Base-by-base conservation (phyloP, 2,329 filamentous ascomycete species). In the Fusarium palustre region DNA sequence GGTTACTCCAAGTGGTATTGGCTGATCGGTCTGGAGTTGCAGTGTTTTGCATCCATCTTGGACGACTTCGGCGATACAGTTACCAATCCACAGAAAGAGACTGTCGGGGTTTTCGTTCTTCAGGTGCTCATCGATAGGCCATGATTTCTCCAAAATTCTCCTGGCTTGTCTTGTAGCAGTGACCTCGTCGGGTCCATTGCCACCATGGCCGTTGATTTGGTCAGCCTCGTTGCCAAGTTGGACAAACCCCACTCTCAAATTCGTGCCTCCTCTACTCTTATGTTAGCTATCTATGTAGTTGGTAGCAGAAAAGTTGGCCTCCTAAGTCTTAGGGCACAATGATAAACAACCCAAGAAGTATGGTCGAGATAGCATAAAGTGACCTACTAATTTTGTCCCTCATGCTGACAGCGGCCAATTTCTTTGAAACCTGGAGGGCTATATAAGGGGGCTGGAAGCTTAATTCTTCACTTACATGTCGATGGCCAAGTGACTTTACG, bases 61-160 rank as follows among this genome's bases (percentile, higher is more conserved):
- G 18, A 95, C 89, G 5, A 94, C 91, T 64, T 91, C 84, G 16
- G 91, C 91, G 71, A 96, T 92, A 74, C 90, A 92, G 71, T 87
- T 83, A 28, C 92, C 92, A 69, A 96, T 92, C 92, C 92, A 96
- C n/a, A 85, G 80, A 77, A 96, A 96, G 3, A 95, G 81, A 59
- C 90, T 88, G 59, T 93, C 89, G 2, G 91, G 88, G 67, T 94
- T 90, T 70, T 93, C 88, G 77, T 87, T 88, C 75, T 93, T 93
- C 66, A 94, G 79, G 56, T 90, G 87, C 42, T 93, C 88, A 48
- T 86, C 86, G 71, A 94, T 94, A 10, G 91, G 87, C 91, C 91
- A 94, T 55, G 87, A 87, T 68, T 85, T 90, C 76, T 94, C 92
- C 57, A 92, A 79, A 7, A 87, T 85, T 47, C 89, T 83, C 36